Evolutionary conservation across 2,329 filamentous ascomycete genomes (phyloP), one percentile per base, ranked within the genome.

Genomic region (Fusarium algeriense): DNA sequence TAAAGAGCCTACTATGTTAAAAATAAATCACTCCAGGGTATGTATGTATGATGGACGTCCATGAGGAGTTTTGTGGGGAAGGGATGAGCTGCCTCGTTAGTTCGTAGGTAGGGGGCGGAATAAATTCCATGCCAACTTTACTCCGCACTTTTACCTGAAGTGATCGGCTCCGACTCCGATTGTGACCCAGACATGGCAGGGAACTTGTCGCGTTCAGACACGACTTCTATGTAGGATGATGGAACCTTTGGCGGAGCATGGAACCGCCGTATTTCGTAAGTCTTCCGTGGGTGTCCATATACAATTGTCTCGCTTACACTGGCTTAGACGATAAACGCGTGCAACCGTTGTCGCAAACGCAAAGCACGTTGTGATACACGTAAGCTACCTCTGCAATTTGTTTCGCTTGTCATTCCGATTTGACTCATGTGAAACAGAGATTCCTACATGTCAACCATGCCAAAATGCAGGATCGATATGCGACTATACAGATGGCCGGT

Each of bases 281-380:
- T 17, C 15, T 1, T 6, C 4, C 34, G 15, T 17, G 12, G 11
- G 2, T 30, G 26, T 26, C 13, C 13, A 1, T 15, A 20, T 28
- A 23, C 6, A 10, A 4, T n/a, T 20, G 3, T 8, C n/a, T 23
- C 12, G 23, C 55, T 58, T 10, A 34, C 9, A 10, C 1, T 6
- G 48, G 4, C 15, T 6, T 1, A 65, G 62, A 65, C 62, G 10
- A 50, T 65, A 20, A 65, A 65, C 44, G 62, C 62, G 4, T 65
- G 62, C 9, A 65, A 65, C 7, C 62, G 62, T 15, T 65, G 62
- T 40, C 53, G 62, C 14, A 65, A 65, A 12, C 62, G 62, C 14
- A 65, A 66, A 12, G 63, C 63, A 11, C 63, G 63, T 2, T 66
- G 63, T 8, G 63, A 66, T 20, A 66, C 63, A 8, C 44, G 62